phyloP scores from a whole-genome alignment of 1,284 basidiomycete genomes.

The Cryptococcus floricola region DNA sequence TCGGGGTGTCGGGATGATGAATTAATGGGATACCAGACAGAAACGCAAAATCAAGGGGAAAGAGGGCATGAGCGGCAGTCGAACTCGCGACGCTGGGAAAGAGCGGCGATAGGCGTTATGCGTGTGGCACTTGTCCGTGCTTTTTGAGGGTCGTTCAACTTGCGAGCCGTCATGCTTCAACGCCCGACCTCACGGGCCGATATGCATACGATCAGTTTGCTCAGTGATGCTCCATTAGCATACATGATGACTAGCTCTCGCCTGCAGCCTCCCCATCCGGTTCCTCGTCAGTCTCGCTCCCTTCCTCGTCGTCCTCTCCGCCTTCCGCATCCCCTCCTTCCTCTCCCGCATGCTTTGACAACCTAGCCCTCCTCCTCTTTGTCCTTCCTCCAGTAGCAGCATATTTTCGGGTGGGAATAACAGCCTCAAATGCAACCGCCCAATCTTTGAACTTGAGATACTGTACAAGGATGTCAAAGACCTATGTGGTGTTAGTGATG shows the following conservation, averaged over 20 bases:
- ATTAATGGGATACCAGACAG: not conserved
- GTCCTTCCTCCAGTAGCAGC: constrained; percentile 34
- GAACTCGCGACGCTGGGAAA: not conserved
- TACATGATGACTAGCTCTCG: not conserved
- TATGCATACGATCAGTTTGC: not conserved
- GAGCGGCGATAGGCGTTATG: not conserved
- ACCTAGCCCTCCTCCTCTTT: constrained; percentile 11
- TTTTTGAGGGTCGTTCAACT: not conserved
- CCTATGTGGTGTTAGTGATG: constrained; percentile 35
- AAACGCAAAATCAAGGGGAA: not conserved
- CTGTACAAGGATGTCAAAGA: constrained; percentile 85
- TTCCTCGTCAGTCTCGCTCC: not conserved
- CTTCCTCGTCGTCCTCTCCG: not conserved
- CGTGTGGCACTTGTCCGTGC: too few relatives aligned
- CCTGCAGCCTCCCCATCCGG: not conserved
- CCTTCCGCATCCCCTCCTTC: not conserved
- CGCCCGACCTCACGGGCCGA: not conserved
- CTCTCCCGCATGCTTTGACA: not conserved
- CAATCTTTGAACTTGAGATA: constrained; percentile 82
- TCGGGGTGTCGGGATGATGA: too few relatives aligned
- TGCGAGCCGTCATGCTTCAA: too few relatives aligned
- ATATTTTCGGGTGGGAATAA: constrained; percentile 88
- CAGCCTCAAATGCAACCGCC: constrained; percentile 74
- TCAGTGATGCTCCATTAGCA: too few relatives aligned
- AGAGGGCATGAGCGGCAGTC: not conserved